Evolutionary conservation across 306 rosid genomes (phyloP), one percentile per base, ranked within the genome.

Genomic region (Vigna reflexopilosa): DNA sequence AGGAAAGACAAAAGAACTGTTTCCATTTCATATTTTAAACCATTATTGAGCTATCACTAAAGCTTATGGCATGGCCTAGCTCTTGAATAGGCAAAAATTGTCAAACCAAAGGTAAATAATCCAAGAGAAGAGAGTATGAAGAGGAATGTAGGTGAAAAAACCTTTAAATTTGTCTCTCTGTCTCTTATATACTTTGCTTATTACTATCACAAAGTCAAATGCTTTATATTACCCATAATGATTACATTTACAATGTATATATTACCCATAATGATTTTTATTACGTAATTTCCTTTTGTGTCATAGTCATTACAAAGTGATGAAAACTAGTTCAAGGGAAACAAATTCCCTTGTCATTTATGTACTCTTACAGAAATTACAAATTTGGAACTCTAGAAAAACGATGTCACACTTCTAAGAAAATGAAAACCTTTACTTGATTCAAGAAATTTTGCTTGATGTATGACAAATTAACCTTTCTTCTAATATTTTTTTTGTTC

Each of bases 301-400:
- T 50, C 14, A 44, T 68, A 30, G 44, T 65, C 24, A 47, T 45
- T 30, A 34, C 71, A 15, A 44, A 38, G 73, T 52, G 36, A 56
- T 73, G 44, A 59, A 67, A 74, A 20, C 17, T 68, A 61, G 48
- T 63, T 75, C 36, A 38, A 68, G 34, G 44, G 62, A 62, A 65
- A 20, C 17, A 68, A 32, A 22, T 2, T 40, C 15, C 40, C 20
- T 67, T 69, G 61, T 75, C 44, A 24, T n/a, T 30, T 66, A 32
- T 49, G 70, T 22, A 14, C 24, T 52, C 5, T 61, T 20, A 45
- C 28, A 68, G 52, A 42, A 55, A 66, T 57, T 54, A 44, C 70
- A 47, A 73, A 84, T 62, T 45, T 64, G 36, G 59, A 64, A 64
- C 61, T 20, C 61, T 19, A 47, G 22, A 24, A 28, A 50, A 38